Conservation (phyloP, 805 yeast species). For the Teunomyces pallodes region DNA sequence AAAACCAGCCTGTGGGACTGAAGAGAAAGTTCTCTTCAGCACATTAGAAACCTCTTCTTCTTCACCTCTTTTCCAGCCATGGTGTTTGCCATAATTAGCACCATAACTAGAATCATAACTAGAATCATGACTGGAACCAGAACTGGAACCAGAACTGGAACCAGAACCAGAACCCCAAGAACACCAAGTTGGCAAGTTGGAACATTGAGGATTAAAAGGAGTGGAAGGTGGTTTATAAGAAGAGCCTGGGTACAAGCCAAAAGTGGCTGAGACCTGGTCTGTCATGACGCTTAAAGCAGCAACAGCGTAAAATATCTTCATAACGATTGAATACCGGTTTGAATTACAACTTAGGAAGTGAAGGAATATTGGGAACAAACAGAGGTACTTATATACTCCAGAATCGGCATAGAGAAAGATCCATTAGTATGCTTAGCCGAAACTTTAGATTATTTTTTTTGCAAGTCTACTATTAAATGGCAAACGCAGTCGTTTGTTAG, state of each 20-base stretch:
- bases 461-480: neutral
- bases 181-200: neutral
- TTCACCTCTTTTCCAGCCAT: constrained; percentile 6
- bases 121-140: neutral
- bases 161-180: neutral
- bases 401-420: neutral
- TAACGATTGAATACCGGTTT: neutral
- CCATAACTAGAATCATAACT: neutral
- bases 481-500: neutral
- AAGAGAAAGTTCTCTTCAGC: constrained; percentile 7
- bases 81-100: too few relatives aligned
- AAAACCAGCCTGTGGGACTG: constrained; percentile 23
- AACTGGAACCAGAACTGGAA: neutral
- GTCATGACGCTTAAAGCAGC: neutral
- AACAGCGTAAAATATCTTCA: neutral
- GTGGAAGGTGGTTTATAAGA: neutral
- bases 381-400: neutral
- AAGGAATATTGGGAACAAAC: neutral
- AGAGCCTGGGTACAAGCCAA: constrained; percentile 1
- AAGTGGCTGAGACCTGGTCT: neutral
- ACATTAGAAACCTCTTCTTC: constrained; percentile 6
- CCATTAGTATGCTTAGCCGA: neutral
- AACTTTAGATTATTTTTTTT: neutral
- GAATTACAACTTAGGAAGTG: neutral
- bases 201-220: constrained; percentile 2